A percentile compares a stretch with the other conserved stretches of the same genome.
Evolutionary conservation across 345 rosid genomes (phyloP).

Genomic region (Heritiera littoralis): DNA sequence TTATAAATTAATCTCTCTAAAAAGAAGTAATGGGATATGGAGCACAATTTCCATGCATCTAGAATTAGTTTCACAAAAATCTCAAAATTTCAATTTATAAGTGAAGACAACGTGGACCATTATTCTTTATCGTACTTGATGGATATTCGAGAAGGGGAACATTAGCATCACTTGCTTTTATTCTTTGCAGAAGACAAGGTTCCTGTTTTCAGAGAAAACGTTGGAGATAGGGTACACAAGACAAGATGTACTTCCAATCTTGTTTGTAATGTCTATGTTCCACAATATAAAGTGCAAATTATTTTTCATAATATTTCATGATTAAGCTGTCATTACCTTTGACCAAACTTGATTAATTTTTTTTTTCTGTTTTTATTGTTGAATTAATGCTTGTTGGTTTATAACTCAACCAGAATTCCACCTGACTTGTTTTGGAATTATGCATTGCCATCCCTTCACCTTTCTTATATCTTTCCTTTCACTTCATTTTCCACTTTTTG

Average conservation of each 20-base stretch:
- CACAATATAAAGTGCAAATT: no score
- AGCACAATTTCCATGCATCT: background rate
- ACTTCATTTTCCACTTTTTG: background rate
- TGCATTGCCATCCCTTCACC: background rate
- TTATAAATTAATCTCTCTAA: no score
- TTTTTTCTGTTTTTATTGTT: background rate
- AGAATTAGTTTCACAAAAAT: background rate
- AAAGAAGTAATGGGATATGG: background rate
- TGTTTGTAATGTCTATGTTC: no score
- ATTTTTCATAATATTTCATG: no score
- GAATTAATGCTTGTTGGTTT: constrained; percentile 14
- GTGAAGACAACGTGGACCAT: no score
- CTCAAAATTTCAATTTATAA: background rate
- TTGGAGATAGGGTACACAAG: no score
- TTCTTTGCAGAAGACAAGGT: no score
- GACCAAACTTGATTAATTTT: background rate
- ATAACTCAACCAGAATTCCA: constrained; percentile 5
- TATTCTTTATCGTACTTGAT: no score
- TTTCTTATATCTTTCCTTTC: background rate
- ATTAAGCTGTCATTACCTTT: background rate
- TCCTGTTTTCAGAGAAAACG: no score
- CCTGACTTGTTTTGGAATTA: background rate
- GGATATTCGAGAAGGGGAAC: no score
- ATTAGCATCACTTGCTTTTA: no score
- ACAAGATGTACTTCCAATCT: no score